These are phyloP conservation scores for Colletotrichum somersetense DNA, from an alignment of 2,329 filamentous ascomycete species.

Conservation along the genomic window DNA sequence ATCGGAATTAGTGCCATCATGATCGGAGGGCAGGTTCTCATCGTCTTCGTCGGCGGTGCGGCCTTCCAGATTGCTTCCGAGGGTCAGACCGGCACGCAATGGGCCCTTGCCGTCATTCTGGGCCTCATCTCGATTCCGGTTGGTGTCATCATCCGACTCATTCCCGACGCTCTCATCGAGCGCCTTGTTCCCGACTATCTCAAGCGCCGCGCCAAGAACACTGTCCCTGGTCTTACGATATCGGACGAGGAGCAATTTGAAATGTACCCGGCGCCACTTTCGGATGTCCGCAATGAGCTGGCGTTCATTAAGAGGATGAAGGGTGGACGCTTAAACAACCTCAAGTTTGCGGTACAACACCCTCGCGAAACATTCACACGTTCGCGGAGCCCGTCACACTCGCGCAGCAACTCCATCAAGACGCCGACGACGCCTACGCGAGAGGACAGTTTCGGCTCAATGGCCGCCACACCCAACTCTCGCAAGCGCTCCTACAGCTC, in stretches of 20 bases:
- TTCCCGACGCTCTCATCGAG: constrained; percentile 79
- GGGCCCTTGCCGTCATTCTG: constrained; percentile 88
- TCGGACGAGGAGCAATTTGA: constrained; percentile 75
- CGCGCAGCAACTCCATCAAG: constrained; percentile 72
- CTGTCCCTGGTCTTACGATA: constrained; percentile 69
- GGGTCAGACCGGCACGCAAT: constrained; percentile 78
- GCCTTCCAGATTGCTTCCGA: constrained; percentile 79
- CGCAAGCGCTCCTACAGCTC: constrained; percentile 76
- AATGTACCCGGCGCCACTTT: constrained; percentile 77
- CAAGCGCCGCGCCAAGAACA: constrained; percentile 59
- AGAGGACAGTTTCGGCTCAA: constrained; percentile 64
- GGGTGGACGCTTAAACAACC: constrained; percentile 83
- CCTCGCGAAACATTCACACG: constrained; percentile 77
- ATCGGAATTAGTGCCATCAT: constrained; percentile 87
- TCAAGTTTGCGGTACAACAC: constrained; percentile 83
- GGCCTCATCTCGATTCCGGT: constrained; percentile 88
- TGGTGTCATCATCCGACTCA: constrained; percentile 82
- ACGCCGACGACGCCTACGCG: constrained; percentile 73
- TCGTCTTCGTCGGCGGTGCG: constrained; percentile 85
- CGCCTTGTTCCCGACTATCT: constrained; percentile 66
- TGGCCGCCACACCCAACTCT: constrained; percentile 68
- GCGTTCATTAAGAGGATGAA: constrained; percentile 84
- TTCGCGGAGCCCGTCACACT: constrained; percentile 73
- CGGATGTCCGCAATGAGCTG: constrained; percentile 83
- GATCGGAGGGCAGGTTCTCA: constrained; percentile 89